Conservation (phyloP, 2,329 filamentous ascomycete species). For the Curvularia lunata region DNA sequence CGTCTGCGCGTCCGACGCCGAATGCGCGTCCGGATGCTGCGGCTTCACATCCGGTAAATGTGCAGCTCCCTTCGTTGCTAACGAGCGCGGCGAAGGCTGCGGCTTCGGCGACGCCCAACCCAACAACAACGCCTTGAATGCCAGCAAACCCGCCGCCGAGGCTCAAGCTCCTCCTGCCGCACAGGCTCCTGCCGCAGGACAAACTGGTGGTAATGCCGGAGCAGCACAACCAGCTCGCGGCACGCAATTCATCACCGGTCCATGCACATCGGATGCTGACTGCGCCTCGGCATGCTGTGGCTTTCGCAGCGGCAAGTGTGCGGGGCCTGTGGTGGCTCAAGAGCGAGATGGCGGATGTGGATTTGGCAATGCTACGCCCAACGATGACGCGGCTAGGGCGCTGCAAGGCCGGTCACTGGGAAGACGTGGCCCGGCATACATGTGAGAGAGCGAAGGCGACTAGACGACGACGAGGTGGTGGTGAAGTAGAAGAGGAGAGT, state of each 20-base stretch:
- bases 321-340: conserved; percentile 43
- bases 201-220: background rate
- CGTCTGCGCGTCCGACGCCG: conserved; percentile 35
- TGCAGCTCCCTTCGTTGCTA: conserved; percentile 42
- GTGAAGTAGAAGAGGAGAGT: too few species aligned
- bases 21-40: conserved; percentile 33
- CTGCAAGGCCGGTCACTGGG: conserved; percentile 29
- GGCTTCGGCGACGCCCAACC: conserved; percentile 46
- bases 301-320: conserved; percentile 41
- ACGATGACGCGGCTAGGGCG: conserved; percentile 42
- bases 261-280: conserved; percentile 48
- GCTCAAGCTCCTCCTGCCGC: conserved; percentile 1
- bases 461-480: too few species aligned
- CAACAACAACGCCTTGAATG: conserved; percentile 41
- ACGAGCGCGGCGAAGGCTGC: conserved; percentile 46
- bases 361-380: conserved; percentile 44
- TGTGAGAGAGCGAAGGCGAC: conserved; percentile 16
- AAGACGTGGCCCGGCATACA: conserved; percentile 28
- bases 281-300: conserved; percentile 50
- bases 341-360: conserved; percentile 48
- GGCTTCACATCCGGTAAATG: conserved; percentile 45
- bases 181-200: background rate
- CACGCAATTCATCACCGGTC: conserved; percentile 51
- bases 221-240: conserved; percentile 18
- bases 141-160: conserved; percentile 13